Base-by-base conservation (phyloP, 192 early-diverging fungal genomes). In the Globomyces pollinis-pini region DNA sequence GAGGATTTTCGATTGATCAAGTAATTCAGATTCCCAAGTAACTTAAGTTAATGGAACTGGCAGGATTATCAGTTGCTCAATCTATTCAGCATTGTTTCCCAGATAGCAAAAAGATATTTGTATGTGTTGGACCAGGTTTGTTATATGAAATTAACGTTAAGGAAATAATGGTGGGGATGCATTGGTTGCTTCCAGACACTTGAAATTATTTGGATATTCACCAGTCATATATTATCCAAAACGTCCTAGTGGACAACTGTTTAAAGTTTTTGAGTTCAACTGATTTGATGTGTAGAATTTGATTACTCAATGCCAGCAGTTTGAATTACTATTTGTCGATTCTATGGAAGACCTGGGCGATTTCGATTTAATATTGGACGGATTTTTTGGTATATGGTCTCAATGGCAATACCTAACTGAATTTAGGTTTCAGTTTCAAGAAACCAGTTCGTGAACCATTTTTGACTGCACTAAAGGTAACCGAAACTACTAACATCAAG, bases 101-200 rank as follows among this genome's bases (percentile, higher is more conserved):
- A 1, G 35, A 11, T 7, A 15, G 3, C 21, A 60, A 26, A 18
- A 16, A 18, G 35, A 15, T 60, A 18, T 51, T 60, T 28, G 34
- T 60, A 12, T 36, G 33, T 34, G 90, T 47, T 7, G 44, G 44
- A n/a, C n/a, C n/a, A n/a, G n/a, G 44, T 47, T 28, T 7, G 28
- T 5, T 47, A 47, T 23, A 23, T 26, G 6, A 28, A 47, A 47
- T 26, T 15, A 6, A 47, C n/a, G 88, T 1, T 87, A 87, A 32
- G 96, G 95, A 36, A 98, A 99, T 66, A 99, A 99, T 69, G 96
- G 96, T 26, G 94, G 94, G 15, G 96, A 99, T 71, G 96, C 84
- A 0, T 76, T 99, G 15, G 96, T 99, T 24, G 90, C 91, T 13
- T 94, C 94, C 11, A 81, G 93, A 26, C 93, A 96, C 61, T 66